These are phyloP conservation scores for Picocystis salinarum DNA, from an alignment of 139 green algal species.

Conservation along the genomic window DNA sequence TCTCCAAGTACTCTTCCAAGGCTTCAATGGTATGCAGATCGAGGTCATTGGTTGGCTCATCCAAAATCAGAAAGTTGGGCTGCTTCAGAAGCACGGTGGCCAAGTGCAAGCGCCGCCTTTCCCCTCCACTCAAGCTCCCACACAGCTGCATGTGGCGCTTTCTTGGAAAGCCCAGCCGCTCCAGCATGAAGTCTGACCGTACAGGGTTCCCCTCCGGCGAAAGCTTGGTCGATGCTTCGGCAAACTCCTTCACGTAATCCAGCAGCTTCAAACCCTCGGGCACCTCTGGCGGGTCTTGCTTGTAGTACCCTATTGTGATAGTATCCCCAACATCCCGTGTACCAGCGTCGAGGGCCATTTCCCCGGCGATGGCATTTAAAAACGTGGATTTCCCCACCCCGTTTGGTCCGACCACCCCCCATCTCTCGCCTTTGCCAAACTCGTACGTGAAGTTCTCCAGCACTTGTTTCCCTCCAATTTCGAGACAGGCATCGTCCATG, in stretches of 20 bases:
- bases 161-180: constrained; percentile 34
- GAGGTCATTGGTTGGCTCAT: constrained; percentile 57
- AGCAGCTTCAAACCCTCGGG: constrained; percentile 31
- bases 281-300: constrained; percentile 39
- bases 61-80: constrained; percentile 57
- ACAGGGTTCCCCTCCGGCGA: constrained; percentile 17
- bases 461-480: constrained; percentile 8
- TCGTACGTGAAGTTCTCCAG: constrained; percentile 35
- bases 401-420: constrained; percentile 52
- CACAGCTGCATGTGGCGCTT: constrained; percentile 36
- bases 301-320: constrained; percentile 46
- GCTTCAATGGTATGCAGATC: constrained; percentile 32
- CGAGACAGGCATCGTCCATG: constrained; percentile 2
- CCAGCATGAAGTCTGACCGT: constrained; percentile 5
- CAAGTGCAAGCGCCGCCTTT: constrained; percentile 52
- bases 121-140: constrained; percentile 27
- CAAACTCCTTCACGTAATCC: constrained; percentile 22
- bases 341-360: constrained; percentile 37
- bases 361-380: constrained; percentile 10
- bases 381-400: constrained; percentile 18
- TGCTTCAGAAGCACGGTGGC: constrained; percentile 37
- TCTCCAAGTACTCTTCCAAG: constrained; percentile 20
- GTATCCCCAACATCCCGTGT: constrained; percentile 32
- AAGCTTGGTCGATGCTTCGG: constrained; percentile 11
- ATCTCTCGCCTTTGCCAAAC: constrained; percentile 33